A percentile compares a stretch with the other conserved stretches of the same genome.
Conservation (phyloP, 2,329 filamentous ascomycete species). For the Colletotrichum somersetense region DNA sequence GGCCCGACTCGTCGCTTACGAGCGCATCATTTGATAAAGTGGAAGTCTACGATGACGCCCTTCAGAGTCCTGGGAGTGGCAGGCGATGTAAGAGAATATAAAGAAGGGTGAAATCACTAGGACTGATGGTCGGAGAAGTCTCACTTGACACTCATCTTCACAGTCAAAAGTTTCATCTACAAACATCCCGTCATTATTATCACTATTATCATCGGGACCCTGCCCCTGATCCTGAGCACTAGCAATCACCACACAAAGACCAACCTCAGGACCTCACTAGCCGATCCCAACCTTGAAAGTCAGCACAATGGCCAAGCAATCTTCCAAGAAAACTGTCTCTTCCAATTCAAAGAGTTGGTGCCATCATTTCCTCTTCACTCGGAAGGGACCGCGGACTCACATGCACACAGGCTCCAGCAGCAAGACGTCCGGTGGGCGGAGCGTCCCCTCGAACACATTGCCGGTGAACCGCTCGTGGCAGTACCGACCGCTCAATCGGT, state of each 20-base stretch:
- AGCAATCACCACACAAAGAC: no score
- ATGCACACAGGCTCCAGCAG: conserved; percentile 6
- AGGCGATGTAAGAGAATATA: not conserved
- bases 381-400: not conserved
- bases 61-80: not conserved
- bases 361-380: not conserved
- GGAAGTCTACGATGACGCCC: not conserved
- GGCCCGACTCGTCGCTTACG: not conserved
- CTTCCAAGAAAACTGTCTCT: conserved; percentile 19
- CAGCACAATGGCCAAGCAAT: conserved; percentile 20
- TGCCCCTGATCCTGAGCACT: not conserved
- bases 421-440: conserved; percentile 2
- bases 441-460: conserved; percentile 17
- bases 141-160: not conserved
- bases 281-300: no score
- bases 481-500: conserved; percentile 20
- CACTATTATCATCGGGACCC: not conserved
- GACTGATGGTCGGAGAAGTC: not conserved
- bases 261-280: not conserved
- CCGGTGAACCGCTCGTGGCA: conserved; percentile 33
- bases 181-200: not conserved
- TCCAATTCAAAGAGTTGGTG: conserved; percentile 28
- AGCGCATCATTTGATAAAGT: no score
- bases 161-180: not conserved
- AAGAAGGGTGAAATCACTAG: not conserved